These are phyloP conservation scores for Marasmius fiardii DNA, from an alignment of 1,284 basidiomycete species.

Conservation along the genomic window DNA sequence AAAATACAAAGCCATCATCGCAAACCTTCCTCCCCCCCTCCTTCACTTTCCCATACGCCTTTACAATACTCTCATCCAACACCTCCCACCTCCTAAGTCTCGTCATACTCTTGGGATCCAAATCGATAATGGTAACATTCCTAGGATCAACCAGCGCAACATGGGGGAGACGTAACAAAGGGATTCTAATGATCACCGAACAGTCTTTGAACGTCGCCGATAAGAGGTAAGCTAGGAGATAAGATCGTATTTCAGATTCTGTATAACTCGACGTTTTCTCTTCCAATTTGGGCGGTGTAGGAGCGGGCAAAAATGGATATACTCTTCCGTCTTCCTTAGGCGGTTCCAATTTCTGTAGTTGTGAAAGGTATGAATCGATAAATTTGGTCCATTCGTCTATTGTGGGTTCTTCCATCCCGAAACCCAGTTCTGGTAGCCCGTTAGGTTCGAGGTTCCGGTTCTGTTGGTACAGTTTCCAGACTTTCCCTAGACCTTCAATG, in stretches of 20 bases:
- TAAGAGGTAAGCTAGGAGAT: constrained; percentile 75
- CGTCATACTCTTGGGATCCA: constrained; percentile 77
- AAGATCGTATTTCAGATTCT: constrained; percentile 47
- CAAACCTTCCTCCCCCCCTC: constrained; percentile 33
- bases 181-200: constrained; percentile 73
- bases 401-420: constrained; percentile 14
- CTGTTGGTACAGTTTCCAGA: constrained; percentile 35
- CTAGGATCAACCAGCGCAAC: constrained; percentile 22
- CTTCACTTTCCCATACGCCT: constrained; percentile 34
- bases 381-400: constrained; percentile 57
- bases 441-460: constrained; percentile 7
- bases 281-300: background rate
- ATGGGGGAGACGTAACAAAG: constrained; percentile 19
- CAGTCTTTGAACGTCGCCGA: constrained; percentile 97
- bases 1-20: too few species aligned
- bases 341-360: constrained; percentile 31
- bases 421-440: constrained; percentile 14
- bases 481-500: constrained; percentile 69
- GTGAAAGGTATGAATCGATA: constrained; percentile 48
- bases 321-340: constrained; percentile 20
- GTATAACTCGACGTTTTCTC: background rate
- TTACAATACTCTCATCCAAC: constrained; percentile 71
- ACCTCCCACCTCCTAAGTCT: constrained; percentile 71
- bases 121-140: constrained; percentile 74
- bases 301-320: background rate